Percentiles rank a stretch among this genome's conserved stretches.
Evolutionary conservation across 225 moss, liverwort and hornwort genomes (phyloP).

Genomic region (Climacium dendroides): DNA sequence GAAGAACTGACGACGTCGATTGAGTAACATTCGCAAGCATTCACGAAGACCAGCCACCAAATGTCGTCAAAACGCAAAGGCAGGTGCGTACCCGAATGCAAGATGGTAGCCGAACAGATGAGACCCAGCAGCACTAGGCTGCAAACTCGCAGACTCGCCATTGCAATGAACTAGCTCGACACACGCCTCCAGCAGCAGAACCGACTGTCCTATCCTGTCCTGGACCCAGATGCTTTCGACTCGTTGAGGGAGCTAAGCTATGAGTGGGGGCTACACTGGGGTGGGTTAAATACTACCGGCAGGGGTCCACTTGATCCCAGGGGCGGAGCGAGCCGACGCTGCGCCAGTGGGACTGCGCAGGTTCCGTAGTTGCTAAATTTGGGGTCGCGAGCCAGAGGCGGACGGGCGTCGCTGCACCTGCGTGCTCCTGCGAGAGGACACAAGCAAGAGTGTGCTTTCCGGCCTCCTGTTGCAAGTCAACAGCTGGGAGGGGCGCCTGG

Average conservation of each 20-base stretch:
- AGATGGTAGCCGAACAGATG: neutral
- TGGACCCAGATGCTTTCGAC: neutral
- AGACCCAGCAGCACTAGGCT: neutral
- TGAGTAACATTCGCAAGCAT: neutral
- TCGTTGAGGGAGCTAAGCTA: neutral
- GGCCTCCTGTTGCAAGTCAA: neutral
- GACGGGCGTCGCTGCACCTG: neutral
- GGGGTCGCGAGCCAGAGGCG: neutral
- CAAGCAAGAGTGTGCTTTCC: neutral
- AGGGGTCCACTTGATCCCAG: neutral
- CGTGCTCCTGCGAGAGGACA: neutral
- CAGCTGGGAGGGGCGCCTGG: neutral
- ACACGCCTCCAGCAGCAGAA: neutral
- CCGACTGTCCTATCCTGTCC: neutral
- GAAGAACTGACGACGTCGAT: too few relatives aligned
- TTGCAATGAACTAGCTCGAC: neutral
- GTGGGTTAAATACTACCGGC: neutral
- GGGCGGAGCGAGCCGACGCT: neutral
- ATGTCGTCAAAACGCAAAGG: too few relatives aligned
- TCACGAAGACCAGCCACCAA: neutral
- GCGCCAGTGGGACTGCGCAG: neutral
- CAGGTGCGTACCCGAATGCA: neutral
- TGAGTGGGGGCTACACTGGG: neutral
- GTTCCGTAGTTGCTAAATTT: neutral
- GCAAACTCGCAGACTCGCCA: neutral